phyloP scores from a whole-genome alignment of 257 asterid species.

The Mitragyna speciosa region DNA sequence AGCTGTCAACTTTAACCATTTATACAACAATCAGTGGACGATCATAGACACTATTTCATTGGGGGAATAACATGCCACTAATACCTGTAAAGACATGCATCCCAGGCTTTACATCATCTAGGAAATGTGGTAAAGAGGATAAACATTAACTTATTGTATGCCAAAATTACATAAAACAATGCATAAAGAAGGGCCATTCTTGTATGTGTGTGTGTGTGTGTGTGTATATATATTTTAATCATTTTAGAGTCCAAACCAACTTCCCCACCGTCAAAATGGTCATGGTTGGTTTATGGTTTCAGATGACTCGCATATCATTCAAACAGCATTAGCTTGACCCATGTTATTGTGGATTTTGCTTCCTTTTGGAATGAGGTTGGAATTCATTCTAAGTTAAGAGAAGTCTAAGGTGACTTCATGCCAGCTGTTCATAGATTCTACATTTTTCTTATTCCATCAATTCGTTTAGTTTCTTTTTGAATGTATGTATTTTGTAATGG shows the following conservation, averaged over 20 bases:
- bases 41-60: not conserved
- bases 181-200: not conserved
- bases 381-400: not conserved
- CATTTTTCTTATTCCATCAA: not conserved
- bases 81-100: not conserved
- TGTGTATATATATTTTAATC: no score
- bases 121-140: not conserved
- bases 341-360: not conserved
- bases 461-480: not conserved
- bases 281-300: not conserved
- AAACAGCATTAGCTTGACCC: not conserved
- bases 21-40: not conserved
- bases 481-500: not conserved
- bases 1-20: not conserved
- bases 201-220: no score
- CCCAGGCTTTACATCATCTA: not conserved
- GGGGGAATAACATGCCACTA: not conserved
- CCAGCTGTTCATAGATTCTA: not conserved
- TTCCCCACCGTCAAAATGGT: not conserved
- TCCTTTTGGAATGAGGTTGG: not conserved
- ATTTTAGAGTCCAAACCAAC: not conserved
- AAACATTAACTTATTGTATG: not conserved
- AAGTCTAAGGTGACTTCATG: not conserved
- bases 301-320: not conserved
- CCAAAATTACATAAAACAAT: not conserved